Conservation (phyloP, 371 early-diverging fungal genomes). For the Apophysomyces variabilis region DNA sequence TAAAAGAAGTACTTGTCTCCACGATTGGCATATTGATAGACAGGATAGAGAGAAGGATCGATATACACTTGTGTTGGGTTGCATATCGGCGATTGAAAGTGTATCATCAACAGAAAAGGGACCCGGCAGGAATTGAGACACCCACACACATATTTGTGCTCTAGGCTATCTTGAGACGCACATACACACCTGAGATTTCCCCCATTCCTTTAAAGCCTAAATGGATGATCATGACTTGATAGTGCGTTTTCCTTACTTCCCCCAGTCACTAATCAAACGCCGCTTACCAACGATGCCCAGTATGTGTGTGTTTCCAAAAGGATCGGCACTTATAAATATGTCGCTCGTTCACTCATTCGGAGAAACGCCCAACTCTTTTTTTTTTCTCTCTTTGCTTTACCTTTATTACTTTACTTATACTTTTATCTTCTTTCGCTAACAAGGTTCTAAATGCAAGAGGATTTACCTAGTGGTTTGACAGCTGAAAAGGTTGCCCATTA, state of each 20-base stretch:
- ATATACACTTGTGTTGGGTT: no score
- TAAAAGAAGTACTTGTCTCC: neutral
- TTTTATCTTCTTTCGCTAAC: no score
- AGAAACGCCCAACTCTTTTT: neutral
- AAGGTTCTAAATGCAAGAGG: neutral
- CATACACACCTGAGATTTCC: neutral
- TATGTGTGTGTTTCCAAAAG: neutral
- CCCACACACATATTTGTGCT: no score
- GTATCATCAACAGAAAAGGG: neutral
- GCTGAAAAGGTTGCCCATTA: constrained; percentile 53
- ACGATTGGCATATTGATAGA: neutral
- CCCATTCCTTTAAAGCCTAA: constrained; percentile 4
- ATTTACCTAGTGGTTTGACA: constrained; percentile 25
- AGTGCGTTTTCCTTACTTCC: neutral
- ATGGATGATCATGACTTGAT: constrained; percentile 5
- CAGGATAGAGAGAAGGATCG: no score
- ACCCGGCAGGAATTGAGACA: neutral
- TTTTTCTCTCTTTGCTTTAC: neutral
- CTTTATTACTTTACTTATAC: no score
- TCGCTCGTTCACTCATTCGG: neutral
- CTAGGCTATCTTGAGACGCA: no score
- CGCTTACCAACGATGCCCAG: neutral
- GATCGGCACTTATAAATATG: neutral
- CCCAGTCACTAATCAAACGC: constrained; percentile 12
- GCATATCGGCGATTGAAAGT: neutral